Evolutionary conservation across 768 basidiomycete species (phyloP), one percentile per base, ranked within the genome.

Genomic region (Trametes cinnabarina): DNA sequence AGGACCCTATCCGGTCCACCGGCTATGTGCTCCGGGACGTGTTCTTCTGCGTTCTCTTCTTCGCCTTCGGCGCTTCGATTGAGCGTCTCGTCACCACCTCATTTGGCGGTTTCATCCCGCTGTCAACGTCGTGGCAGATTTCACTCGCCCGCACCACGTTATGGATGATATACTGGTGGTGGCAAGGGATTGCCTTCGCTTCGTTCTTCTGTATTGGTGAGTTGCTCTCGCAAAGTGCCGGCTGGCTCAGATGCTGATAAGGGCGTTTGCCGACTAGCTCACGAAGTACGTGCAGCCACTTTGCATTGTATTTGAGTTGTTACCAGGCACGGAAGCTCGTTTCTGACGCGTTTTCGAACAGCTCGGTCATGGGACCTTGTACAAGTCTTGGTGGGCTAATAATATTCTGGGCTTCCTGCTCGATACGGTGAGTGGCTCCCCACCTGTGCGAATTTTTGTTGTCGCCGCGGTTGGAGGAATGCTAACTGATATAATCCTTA

Each of bases 181-280:
- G 78, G 58, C 82, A 83, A 66, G 75, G 82, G 12, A 66, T 84
- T 32, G 77, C 79, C 2, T 75, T 75, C 55, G 79, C 78, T 14
- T 80, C 81, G 9, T 73, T 83, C 32, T 84, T 82, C 56, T 82
- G 80, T 60, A 69, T 84, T 19, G 81, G 80, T 81, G 60, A 48
- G 66, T 55, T 14, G 4, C 0, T 14, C 22, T 14, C 42, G 19
- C 25, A 30, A 6, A 14, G 14, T 23, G n/a, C 42, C 6, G 5
- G 17, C 47, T 22, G 30, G 20, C 35, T 19, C 23, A n/a, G 34
- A 34, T 26, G 39, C 55, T 60, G 34, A 39, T 37, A 8, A n/a
- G 35, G 15, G 17, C 22, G 44, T 17, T 20, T 28, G 22, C 40
- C 40, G n/a, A 23, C n/a, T 39, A 66, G 65, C 57, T 5, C 65